These are phyloP conservation scores for Coemansia sp. DNA, from an alignment of 192 early-diverging fungal genomes.

Conservation along the genomic window DNA sequence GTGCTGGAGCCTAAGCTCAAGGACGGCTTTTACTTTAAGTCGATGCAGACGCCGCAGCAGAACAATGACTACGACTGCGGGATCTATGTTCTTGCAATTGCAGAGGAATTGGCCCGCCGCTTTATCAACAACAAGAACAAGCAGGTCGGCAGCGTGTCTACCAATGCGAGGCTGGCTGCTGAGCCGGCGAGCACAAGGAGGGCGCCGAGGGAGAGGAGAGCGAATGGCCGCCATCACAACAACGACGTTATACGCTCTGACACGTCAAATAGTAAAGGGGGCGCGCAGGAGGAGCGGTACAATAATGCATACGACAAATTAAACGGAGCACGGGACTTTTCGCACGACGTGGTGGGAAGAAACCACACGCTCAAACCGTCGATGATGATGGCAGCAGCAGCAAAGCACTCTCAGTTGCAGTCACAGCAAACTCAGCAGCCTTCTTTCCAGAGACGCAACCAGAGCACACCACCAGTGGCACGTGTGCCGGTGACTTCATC, in stretches of 20 bases:
- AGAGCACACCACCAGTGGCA: conserved; percentile 10
- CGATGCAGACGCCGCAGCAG: conserved; percentile 57
- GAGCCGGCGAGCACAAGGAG: background rate
- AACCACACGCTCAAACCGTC: conserved; percentile 9
- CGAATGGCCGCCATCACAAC: background rate
- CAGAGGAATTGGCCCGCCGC: conserved; percentile 46
- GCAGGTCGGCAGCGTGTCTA: background rate
- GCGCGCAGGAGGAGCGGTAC: conserved; percentile 1
- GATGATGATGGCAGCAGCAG: conserved; percentile 14
- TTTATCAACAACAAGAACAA: conserved; percentile 44
- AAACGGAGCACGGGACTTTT: conserved; percentile 24
- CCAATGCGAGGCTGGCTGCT: background rate
- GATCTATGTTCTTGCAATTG: conserved; percentile 52
- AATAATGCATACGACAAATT: conserved; percentile 12
- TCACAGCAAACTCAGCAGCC: too few species aligned
- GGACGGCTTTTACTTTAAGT: conserved; percentile 54
- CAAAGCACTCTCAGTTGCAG: too few species aligned
- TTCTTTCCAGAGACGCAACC: conserved; percentile 7
- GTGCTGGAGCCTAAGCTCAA: conserved; percentile 43
- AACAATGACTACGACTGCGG: conserved; percentile 56
- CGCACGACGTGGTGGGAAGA: background rate
- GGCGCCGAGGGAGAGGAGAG: conserved; percentile 1
- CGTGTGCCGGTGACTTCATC: background rate
- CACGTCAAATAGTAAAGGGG: background rate
- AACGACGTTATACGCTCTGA: background rate